phyloP scores from a whole-genome alignment of 257 asterid species.

The Cruciata laevipes region DNA sequence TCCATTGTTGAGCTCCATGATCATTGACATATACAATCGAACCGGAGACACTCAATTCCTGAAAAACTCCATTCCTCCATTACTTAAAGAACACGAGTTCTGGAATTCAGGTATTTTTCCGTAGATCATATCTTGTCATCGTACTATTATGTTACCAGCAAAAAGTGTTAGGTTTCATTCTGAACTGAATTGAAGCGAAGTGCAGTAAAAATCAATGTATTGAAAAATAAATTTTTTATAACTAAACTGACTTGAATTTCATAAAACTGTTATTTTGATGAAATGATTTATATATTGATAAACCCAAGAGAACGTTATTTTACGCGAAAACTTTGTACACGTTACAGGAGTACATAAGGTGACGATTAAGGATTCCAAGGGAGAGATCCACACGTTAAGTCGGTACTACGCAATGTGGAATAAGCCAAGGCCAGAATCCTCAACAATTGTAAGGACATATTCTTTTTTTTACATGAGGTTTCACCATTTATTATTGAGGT shows the following conservation, averaged over 20 bases:
- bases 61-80: constrained; percentile 60
- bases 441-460: constrained; percentile 42
- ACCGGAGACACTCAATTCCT: constrained; percentile 53
- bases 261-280: too few species aligned
- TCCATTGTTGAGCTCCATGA: constrained; percentile 84
- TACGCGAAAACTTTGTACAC: not conserved
- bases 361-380: constrained; percentile 52
- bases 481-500: not conserved
- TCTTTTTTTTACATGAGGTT: not conserved
- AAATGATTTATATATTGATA: too few species aligned
- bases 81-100: constrained; percentile 61
- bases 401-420: constrained; percentile 92
- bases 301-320: too few species aligned
- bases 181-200: too few species aligned
- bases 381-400: constrained; percentile 48
- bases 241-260: too few species aligned
- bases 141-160: too few species aligned
- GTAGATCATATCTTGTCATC: too few species aligned
- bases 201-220: too few species aligned
- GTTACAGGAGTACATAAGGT: constrained; percentile 68
- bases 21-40: constrained; percentile 45
- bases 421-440: constrained; percentile 86
- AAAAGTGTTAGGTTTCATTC: too few species aligned
- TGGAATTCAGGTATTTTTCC: constrained; percentile 68
- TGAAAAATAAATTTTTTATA: too few species aligned